Evolutionary conservation across 2,329 filamentous ascomycete genomes (phyloP).

Genomic region (Sclerotinia subarctica): DNA sequence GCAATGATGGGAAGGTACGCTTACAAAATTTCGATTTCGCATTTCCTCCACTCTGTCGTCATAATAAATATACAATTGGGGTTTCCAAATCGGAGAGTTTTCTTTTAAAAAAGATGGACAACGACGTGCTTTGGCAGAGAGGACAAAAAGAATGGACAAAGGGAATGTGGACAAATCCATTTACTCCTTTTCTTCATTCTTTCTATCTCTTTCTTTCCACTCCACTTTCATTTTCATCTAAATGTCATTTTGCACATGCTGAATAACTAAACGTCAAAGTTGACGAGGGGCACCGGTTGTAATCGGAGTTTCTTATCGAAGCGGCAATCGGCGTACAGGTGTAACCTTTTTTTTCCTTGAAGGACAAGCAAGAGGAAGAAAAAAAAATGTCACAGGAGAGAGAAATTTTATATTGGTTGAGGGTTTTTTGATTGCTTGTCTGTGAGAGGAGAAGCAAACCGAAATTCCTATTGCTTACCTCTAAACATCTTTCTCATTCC

Average conservation of each 20-base stretch:
- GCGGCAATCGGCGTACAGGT: slow-evolving; percentile 31
- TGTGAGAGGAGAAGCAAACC: neutral
- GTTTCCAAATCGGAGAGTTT: neutral
- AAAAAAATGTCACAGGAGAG: slow-evolving; percentile 5
- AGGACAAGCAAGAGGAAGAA: slow-evolving; percentile 10
- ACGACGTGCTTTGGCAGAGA: neutral
- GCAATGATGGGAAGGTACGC: slow-evolving; percentile 40
- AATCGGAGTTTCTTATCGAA: slow-evolving; percentile 33
- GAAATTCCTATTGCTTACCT: neutral
- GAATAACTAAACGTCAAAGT: slow-evolving; percentile 28
- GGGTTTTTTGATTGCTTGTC: neutral
- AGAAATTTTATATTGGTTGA: slow-evolving; percentile 7
- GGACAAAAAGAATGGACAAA: neutral
- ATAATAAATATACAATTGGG: neutral
- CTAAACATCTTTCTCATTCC: neutral
- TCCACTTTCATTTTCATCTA: slow-evolving; percentile 15
- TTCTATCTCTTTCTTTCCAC: neutral
- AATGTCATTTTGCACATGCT: slow-evolving; percentile 21
- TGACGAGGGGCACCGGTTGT: slow-evolving; percentile 33
- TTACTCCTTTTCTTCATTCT: neutral
- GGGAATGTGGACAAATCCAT: slow-evolving; percentile 5
- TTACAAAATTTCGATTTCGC: slow-evolving; percentile 17
- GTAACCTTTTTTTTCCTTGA: slow-evolving; percentile 7
- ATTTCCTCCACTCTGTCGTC: slow-evolving; percentile 20
- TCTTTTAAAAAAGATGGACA: neutral